Conservation (phyloP, 2,329 filamentous ascomycete genomes). For the Emergomyces africanus region DNA sequence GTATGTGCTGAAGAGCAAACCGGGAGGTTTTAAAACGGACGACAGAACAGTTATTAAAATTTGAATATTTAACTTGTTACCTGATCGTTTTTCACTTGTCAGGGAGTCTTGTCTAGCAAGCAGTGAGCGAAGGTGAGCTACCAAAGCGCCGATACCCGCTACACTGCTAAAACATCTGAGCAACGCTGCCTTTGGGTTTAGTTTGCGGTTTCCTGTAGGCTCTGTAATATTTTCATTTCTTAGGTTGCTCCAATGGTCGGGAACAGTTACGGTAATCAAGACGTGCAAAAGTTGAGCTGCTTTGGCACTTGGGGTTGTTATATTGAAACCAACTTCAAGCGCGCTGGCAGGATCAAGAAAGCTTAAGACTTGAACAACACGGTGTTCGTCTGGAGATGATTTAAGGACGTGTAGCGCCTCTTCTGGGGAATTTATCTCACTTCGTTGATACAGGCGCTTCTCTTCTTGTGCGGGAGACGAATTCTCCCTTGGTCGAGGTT, state of each 20-base stretch:
- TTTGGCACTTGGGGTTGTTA: constrained; percentile 51
- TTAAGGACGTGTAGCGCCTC: constrained; percentile 27
- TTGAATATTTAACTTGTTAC: constrained; percentile 20
- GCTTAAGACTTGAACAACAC: constrained; percentile 20
- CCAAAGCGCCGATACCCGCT: constrained; percentile 62
- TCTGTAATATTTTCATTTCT: constrained; percentile 29
- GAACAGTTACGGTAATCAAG: constrained; percentile 60
- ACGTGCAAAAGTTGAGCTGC: constrained; percentile 63
- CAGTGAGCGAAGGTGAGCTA: constrained; percentile 54
- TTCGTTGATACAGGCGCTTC: not conserved
- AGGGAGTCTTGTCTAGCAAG: constrained; percentile 24
- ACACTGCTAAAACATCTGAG: constrained; percentile 57
- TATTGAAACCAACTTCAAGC: constrained; percentile 34
- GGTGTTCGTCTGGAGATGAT: constrained; percentile 25
- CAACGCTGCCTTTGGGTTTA: constrained; percentile 35
- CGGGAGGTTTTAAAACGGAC: constrained; percentile 30
- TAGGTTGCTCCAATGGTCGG: constrained; percentile 67
- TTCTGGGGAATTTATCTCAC: constrained; percentile 10
- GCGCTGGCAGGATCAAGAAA: constrained; percentile 24
- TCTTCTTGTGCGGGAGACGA: not conserved
- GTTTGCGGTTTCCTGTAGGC: constrained; percentile 6
- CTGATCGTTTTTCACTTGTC: constrained; percentile 22
- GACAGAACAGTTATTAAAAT: constrained; percentile 26
- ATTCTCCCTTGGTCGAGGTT: not conserved
- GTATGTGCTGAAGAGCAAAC: constrained; percentile 34